These are phyloP conservation scores for Cyclotella distinguenda DNA, from an alignment of 108 stramenopile species.

Conservation along the genomic window DNA sequence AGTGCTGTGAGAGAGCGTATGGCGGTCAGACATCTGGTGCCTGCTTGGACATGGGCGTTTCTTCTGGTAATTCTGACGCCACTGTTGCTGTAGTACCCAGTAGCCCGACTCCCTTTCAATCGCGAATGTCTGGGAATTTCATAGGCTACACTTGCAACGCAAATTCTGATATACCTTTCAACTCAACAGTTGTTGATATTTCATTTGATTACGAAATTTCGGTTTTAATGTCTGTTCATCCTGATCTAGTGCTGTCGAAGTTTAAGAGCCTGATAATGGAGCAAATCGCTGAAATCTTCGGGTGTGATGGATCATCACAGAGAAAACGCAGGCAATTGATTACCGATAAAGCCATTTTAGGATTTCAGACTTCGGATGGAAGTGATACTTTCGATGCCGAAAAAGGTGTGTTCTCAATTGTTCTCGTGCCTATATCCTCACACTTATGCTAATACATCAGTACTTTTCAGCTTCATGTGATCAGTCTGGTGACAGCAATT, in stretches of 20 bases:
- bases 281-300: not conserved
- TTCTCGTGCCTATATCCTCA: no score
- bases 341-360: not conserved
- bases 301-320: not conserved
- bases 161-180: not conserved
- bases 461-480: not conserved
- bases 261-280: slow-evolving; percentile 16
- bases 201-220: slow-evolving; percentile 18
- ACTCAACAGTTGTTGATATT: slow-evolving; percentile 3
- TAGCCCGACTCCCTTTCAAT: no score
- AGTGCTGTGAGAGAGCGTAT: slow-evolving; percentile 22
- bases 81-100: slow-evolving; percentile 1
- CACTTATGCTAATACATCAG: no score
- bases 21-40: slow-evolving; percentile 21
- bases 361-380: slow-evolving; percentile 9
- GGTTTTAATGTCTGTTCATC: not conserved
- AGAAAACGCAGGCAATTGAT: not conserved
- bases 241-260: not conserved
- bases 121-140: not conserved
- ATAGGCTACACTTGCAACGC: slow-evolving; percentile 8
- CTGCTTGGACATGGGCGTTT: not conserved
- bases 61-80: not conserved
- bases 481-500: not conserved
- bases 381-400: slow-evolving; percentile 21
- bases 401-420: not conserved